A percentile compares a stretch with the other conserved stretches of the same genome.
Evolutionary conservation across 2,329 filamentous ascomycete genomes (phyloP).

Genomic region (Trichoderma gracile): DNA sequence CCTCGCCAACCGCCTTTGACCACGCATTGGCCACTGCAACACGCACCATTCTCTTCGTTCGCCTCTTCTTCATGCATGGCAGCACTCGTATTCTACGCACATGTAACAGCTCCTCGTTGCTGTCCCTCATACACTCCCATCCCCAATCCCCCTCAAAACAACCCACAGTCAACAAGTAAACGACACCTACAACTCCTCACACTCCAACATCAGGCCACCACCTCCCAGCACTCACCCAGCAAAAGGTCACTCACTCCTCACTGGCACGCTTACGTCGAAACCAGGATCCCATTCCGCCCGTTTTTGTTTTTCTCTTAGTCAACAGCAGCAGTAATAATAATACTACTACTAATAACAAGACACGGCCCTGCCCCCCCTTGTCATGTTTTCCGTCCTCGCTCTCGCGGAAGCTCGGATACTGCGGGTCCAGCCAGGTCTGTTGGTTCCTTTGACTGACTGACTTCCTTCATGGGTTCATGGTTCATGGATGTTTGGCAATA

Average conservation of each 20-base stretch:
- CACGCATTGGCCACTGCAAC: too few relatives aligned
- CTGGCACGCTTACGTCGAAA: background rate
- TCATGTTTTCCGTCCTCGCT: background rate
- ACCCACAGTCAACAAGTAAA: too few relatives aligned
- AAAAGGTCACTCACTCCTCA: background rate
- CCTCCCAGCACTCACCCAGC: too few relatives aligned
- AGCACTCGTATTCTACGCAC: too few relatives aligned
- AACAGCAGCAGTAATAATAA: background rate
- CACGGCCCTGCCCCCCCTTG: background rate
- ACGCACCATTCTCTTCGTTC: too few relatives aligned
- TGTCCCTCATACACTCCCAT: too few relatives aligned
- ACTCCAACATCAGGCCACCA: too few relatives aligned
- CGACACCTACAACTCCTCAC: background rate
- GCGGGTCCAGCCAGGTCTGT: background rate
- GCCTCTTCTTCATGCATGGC: too few relatives aligned
- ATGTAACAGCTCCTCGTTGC: too few relatives aligned
- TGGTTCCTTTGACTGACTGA: background rate
- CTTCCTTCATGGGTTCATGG: too few relatives aligned
- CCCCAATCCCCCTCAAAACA: background rate
- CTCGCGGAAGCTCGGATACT: conserved; percentile 23
- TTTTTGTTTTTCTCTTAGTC: conserved; percentile 23
- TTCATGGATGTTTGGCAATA: too few relatives aligned
- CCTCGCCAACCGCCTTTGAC: too few relatives aligned
- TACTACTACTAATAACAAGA: background rate
- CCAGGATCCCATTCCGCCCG: background rate